phyloP scores from a whole-genome alignment of 1,284 basidiomycete genomes.

The Ustilago tritici region DNA sequence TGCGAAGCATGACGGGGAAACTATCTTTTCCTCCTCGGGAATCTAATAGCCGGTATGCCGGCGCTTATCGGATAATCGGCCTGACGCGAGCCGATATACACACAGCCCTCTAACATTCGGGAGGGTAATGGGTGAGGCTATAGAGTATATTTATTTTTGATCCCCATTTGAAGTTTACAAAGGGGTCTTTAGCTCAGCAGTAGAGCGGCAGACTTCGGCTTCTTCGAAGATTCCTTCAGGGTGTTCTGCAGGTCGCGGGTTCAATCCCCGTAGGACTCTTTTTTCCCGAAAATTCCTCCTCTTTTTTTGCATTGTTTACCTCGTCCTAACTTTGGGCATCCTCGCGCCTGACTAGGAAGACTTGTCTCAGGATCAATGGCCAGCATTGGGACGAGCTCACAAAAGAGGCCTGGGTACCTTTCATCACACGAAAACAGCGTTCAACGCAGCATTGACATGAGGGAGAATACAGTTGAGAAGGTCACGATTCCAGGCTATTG shows the following conservation, averaged over 20 bases:
- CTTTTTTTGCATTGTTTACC: not conserved
- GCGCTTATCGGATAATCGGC: too few species aligned
- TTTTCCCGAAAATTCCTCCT: conserved; percentile 7
- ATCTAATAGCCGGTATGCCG: too few species aligned
- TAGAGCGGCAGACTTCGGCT: conserved; percentile 59
- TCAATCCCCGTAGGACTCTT: conserved; percentile 57
- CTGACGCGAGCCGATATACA: too few species aligned
- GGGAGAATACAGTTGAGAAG: not conserved
- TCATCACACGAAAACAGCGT: not conserved
- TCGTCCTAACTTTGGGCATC: too few species aligned
- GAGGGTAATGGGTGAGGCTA: too few species aligned
- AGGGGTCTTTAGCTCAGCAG: conserved; percentile 57
- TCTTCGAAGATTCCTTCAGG: conserved; percentile 12
- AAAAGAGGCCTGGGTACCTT: too few species aligned
- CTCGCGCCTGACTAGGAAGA: too few species aligned
- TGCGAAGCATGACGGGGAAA: too few species aligned
- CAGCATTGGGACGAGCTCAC: too few species aligned
- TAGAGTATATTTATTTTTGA: not conserved
- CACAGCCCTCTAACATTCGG: too few species aligned
- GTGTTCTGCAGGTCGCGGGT: conserved; percentile 58
- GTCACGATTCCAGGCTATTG: not conserved
- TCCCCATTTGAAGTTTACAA: accelerated
- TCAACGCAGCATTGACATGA: not conserved
- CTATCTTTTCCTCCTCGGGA: too few species aligned
- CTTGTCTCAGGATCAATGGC: too few species aligned